Evolutionary conservation across 2,329 filamentous ascomycete species (phyloP).

Genomic region (Helotiales sp.): DNA sequence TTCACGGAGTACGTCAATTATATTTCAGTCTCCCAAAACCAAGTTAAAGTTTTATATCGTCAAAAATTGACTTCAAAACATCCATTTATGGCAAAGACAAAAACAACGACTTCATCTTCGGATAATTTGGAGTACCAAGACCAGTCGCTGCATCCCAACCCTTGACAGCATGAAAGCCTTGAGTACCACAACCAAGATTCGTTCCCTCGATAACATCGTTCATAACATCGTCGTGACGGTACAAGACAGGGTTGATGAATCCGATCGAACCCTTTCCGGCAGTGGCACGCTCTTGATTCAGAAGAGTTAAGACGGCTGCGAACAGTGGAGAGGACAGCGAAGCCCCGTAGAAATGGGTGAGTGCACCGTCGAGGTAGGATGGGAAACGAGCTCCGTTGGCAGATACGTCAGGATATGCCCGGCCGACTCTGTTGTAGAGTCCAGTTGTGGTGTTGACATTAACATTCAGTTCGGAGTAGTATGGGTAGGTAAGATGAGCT

Average conservation of each 20-base stretch:
- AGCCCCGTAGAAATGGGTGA: constrained; percentile 29
- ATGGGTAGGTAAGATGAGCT: constrained; percentile 30
- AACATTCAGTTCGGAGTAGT: constrained; percentile 36
- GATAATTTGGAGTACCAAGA: constrained; percentile 38
- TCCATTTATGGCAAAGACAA: constrained; percentile 30
- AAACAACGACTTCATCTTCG: constrained; percentile 37
- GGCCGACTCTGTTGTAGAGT: constrained; percentile 54
- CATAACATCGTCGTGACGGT: constrained; percentile 37
- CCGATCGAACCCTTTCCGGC: constrained; percentile 48
- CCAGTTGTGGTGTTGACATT: constrained; percentile 51
- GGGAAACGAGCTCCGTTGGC: constrained; percentile 52
- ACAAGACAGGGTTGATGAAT: constrained; percentile 50
- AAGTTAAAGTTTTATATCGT: too few species aligned
- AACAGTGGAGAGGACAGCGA: constrained; percentile 33
- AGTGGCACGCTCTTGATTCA: constrained; percentile 49
- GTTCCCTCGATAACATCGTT: constrained; percentile 44
- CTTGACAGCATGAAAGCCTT: constrained; percentile 44
- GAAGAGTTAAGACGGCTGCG: constrained; percentile 34
- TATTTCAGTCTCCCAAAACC: too few species aligned
- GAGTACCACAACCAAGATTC: constrained; percentile 40
- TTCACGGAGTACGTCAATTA: too few species aligned
- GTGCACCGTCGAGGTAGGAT: constrained; percentile 17
- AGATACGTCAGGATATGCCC: constrained; percentile 59
- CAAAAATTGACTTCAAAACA: too few species aligned
- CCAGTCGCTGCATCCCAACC: constrained; percentile 40